Base-by-base conservation (phyloP, 345 rosid species). In the Moricandia arvensis region DNA sequence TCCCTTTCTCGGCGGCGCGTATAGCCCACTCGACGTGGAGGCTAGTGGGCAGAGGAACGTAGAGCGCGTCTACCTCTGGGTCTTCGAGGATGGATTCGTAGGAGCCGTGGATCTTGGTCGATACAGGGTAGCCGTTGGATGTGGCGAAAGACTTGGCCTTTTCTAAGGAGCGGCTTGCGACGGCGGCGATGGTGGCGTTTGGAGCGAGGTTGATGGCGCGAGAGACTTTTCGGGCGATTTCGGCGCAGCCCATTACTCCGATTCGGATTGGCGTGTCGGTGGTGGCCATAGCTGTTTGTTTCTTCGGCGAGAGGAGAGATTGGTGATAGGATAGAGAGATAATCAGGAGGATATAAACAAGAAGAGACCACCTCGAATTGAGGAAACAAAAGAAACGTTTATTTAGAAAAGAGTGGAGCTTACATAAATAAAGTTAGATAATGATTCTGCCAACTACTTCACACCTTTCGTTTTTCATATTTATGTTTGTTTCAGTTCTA, bases 161-260 rank as follows among this genome's bases (percentile, higher is more conserved):
- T 30, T 87, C 93, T 17, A 78, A 5, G 4, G 93, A 79, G 11
- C 96, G 94, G 79, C 96, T 90, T 61, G 90, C 97, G 6, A 94
- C 82, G 72, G 89, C 95, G 55, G 85, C 66, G 74, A 91, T 74
- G 6, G 74, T 73, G 65, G 97, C 87, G 86, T 91, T 88, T 2
- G 97, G 95, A 16, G 95, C 88, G 3, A 90, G 80, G 5, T 30
- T 29, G 8, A 91, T 89, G 9, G 97, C 97, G 0, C 97, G 85
- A 5, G 88, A 81, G 58, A 94, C 66, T 82, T 94, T 94, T 6
- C 93, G 78, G 41, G 98, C 97, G 8, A 93, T 91, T 0, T 83
- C 89, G 9, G 98, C 96, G 75, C 96, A 90, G 17, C 98, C 98
- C 47, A 94, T 58, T 41, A 94, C 83, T 58, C 98, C 98, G 74